Evolutionary conservation across 2,329 filamentous ascomycete species (phyloP), one percentile per base, ranked within the genome.

Genomic region (Trichoderma endophyticum): DNA sequence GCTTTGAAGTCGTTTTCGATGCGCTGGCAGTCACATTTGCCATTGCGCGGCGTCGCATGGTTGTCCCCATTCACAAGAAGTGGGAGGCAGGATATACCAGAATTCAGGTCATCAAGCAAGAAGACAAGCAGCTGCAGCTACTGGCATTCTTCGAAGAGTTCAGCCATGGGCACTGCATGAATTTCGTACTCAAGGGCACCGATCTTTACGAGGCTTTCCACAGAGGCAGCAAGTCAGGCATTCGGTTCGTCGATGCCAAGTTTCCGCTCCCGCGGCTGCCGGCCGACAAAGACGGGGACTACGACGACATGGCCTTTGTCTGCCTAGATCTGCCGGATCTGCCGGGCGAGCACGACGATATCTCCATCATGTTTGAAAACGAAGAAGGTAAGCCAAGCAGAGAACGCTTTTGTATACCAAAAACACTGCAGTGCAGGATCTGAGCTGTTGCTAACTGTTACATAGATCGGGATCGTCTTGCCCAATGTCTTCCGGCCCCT

Each of bases 51-150:
- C 90, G 93, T 63, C 89, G 93, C 75, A 96, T 95, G 91, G 93
- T 97, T 14, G 93, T 97, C 18, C 93, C 93, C 0, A 95, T 97
- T 75, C 93, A 97, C 83, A 97, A 97, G 83, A 96, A 96, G 81
- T 97, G 93, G 93, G 94, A 97, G 78, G 93, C 94, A 3, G 89
- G 87, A n/a, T 87, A 87, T 48, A 93, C 93, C 9, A 90, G 95
- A 43, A 85, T 97, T 8, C 94, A 97, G 79, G 86, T 97, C 48
- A 89, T 97, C 43, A 78, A 77, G 70, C 86, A 90, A 75, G 91
- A 92, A 75, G 92, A 94, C 74, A 92, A 90, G 77, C 88, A 92
- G 15, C 82, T 92, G 26, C 93, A 97, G 80, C 84, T 98, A 34
- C 83, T 97, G 26, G 94, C 91, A 3, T 98, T 97, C 82, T 96